Conservation (phyloP, 805 yeast genomes). For the Grigorovia yakushimaensis region DNA sequence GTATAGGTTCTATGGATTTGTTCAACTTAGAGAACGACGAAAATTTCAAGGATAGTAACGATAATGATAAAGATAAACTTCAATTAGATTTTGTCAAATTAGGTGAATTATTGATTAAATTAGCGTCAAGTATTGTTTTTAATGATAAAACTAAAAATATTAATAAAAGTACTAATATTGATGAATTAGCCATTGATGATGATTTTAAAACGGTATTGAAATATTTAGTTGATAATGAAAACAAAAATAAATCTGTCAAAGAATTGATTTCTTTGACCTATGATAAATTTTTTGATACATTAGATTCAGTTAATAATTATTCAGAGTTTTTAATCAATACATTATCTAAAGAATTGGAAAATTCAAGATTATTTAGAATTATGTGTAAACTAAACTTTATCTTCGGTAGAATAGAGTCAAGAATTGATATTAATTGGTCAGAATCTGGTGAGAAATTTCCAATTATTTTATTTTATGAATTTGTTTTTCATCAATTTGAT, state of each 20-base stretch:
- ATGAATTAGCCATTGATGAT: constrained; percentile 29
- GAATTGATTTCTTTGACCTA: constrained; percentile 34
- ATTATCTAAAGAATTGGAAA: constrained; percentile 69
- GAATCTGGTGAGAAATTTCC: constrained; percentile 71
- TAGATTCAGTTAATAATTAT: constrained; percentile 39
- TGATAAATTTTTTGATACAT: constrained; percentile 30
- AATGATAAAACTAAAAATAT: constrained; percentile 1
- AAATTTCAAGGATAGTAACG: not conserved
- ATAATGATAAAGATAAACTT: constrained; percentile 30
- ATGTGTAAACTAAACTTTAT: constrained; percentile 73
- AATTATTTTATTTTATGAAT: constrained; percentile 67
- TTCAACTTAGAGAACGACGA: constrained; percentile 28
- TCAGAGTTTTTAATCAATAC: constrained; percentile 53
- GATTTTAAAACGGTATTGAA: constrained; percentile 37
- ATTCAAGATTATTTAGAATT: constrained; percentile 75
- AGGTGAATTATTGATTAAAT: constrained; percentile 38
- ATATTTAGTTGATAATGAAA: constrained; percentile 27
- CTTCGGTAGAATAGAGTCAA: constrained; percentile 61
- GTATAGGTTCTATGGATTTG: constrained; percentile 65
- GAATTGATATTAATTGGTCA: constrained; percentile 50
- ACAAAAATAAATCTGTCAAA: constrained; percentile 18
- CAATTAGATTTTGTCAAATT: constrained; percentile 46
- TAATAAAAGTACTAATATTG: constrained; percentile 1
- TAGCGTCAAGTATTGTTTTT: constrained; percentile 19
- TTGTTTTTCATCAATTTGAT: constrained; percentile 75